Conservation (phyloP, 1,284 basidiomycete genomes). For the Boletus semigastroideus region DNA sequence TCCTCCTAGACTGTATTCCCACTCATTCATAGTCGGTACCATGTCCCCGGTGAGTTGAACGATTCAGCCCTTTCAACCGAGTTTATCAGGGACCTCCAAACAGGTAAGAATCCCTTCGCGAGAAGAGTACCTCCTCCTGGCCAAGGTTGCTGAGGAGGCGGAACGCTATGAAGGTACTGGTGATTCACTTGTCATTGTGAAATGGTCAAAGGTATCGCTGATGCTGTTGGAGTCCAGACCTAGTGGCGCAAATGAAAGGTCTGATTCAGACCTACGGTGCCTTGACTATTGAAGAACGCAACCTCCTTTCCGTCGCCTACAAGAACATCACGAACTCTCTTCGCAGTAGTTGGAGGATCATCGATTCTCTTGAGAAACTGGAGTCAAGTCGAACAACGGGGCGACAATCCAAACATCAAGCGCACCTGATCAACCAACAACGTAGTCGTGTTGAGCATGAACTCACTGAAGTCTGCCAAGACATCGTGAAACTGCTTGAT, state of each 20-base stretch:
- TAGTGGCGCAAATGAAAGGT: conserved; percentile 56
- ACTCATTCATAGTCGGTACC: conserved; percentile 9
- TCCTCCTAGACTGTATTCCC: conserved; percentile 7
- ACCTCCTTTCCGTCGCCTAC: conserved; percentile 67
- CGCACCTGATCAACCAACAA: conserved; percentile 50
- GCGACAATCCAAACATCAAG: conserved; percentile 37
- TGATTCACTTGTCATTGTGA: neutral
- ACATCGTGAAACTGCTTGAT: conserved; percentile 56
- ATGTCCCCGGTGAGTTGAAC: conserved; percentile 35
- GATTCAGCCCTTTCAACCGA: neutral
- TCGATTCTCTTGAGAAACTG: conserved; percentile 55
- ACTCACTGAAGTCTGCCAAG: conserved; percentile 55
- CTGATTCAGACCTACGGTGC: conserved; percentile 50
- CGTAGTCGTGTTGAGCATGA: conserved; percentile 57
- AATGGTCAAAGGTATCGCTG: conserved; percentile 3
- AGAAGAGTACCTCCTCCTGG: conserved; percentile 49
- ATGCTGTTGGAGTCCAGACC: conserved; percentile 41
- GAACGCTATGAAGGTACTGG: conserved; percentile 60
- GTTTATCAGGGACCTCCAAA: conserved; percentile 1
- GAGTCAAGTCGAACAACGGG: conserved; percentile 36
- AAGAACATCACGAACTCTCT: conserved; percentile 65
- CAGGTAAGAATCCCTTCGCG: conserved; percentile 34
- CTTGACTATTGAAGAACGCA: conserved; percentile 64
- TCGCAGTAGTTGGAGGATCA: conserved; percentile 61
- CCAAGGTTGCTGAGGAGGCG: conserved; percentile 67